Conservation (phyloP, 805 yeast species). For the Vanderwaltozyma verrucispora region DNA sequence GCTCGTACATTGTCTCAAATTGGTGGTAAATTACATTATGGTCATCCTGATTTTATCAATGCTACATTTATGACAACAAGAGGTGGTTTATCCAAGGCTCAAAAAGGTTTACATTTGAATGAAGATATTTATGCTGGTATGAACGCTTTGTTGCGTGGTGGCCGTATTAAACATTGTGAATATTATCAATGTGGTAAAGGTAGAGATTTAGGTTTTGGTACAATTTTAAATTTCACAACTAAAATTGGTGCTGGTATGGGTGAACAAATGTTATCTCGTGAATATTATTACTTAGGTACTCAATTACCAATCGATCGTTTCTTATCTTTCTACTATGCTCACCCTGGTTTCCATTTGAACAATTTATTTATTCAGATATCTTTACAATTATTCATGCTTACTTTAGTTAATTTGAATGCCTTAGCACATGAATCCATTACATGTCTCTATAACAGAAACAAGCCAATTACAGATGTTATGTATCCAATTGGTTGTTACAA, state of each 20-base stretch:
- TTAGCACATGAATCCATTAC: conserved; percentile 60
- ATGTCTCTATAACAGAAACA: conserved; percentile 55
- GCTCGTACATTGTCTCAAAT: conserved; percentile 76
- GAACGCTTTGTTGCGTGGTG: conserved; percentile 76
- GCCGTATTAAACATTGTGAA: conserved; percentile 80
- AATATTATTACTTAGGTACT: conserved; percentile 71
- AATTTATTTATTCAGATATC: conserved; percentile 71
- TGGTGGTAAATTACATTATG: conserved; percentile 81
- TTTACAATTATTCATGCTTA: conserved; percentile 59
- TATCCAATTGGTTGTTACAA: conserved; percentile 68
- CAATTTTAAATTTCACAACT: conserved; percentile 75
- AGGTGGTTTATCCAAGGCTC: conserved; percentile 85
- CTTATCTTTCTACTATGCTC: conserved; percentile 76
- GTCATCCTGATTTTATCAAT: conserved; percentile 80
- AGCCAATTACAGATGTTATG: conserved; percentile 56
- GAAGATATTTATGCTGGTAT: conserved; percentile 88
- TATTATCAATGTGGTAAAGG: conserved; percentile 88
- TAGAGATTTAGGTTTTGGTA: conserved; percentile 80
- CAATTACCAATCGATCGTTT: conserved; percentile 73
- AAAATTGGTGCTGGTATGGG: conserved; percentile 94
- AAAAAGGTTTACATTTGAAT: conserved; percentile 74
- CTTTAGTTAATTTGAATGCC: conserved; percentile 61
- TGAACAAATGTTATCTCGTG: conserved; percentile 79
- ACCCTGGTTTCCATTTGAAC: conserved; percentile 78
- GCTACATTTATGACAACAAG: conserved; percentile 70